Percentiles rank a stretch among this genome's conserved stretches.
Conservation (phyloP, 75 land plant genomes). For the Azolla pinnata region DNA sequence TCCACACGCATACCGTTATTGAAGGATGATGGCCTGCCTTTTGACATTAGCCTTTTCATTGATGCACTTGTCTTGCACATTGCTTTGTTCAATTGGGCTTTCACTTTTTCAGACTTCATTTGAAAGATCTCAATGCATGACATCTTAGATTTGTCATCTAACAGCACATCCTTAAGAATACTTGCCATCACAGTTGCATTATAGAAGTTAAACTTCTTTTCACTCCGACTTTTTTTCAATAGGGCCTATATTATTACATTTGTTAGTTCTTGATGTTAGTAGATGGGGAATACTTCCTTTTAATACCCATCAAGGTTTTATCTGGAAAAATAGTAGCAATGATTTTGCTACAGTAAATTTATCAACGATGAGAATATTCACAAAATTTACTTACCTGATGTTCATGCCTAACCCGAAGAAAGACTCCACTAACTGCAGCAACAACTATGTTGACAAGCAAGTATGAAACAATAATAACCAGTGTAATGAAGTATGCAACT, state of each 20-base stretch:
- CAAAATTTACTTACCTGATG: constrained; percentile 29
- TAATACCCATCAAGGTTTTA: too few species aligned
- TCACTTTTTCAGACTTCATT: constrained; percentile 7
- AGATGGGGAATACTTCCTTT: too few species aligned
- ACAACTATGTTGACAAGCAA: constrained; percentile 25
- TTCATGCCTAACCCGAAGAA: constrained; percentile 29
- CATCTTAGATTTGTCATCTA: constrained; percentile 20
- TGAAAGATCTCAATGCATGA: constrained; percentile 10
- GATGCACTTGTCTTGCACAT: not conserved
- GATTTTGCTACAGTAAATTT: not conserved
- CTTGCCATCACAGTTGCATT: constrained; percentile 36
- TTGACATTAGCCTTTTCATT: constrained; percentile 7
- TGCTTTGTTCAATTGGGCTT: not conserved
- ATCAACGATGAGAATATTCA: not conserved
- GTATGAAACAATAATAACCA: constrained; percentile 29
- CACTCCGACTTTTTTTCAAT: constrained; percentile 8
- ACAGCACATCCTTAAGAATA: constrained; percentile 22
- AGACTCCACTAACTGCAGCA: constrained; percentile 40
- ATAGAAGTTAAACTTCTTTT: constrained; percentile 20
- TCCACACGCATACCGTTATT: not conserved
- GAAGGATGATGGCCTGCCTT: constrained; percentile 1
- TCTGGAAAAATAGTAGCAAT: not conserved
- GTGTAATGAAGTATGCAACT: constrained; percentile 28
- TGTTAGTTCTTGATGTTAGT: not conserved
- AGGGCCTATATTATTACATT: not conserved